Conservation (phyloP, 139 green algal species). For the Chlorella sp. region DNA sequence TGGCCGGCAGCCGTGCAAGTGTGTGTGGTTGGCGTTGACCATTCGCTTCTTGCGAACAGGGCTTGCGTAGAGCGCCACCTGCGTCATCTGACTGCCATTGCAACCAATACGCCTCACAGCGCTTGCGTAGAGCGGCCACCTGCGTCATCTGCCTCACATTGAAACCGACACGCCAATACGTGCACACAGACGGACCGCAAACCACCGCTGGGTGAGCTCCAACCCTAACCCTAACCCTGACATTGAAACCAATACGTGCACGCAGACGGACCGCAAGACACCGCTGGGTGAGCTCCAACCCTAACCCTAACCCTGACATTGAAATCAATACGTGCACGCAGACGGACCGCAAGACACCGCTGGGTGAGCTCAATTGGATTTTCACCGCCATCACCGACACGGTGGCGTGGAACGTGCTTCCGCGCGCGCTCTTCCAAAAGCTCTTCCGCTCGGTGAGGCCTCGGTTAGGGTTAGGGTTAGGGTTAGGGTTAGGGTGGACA, state of each 20-base stretch:
- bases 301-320: background rate
- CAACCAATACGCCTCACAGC: background rate
- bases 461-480: background rate
- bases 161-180: background rate
- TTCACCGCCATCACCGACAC: constrained; percentile 99
- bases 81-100: background rate
- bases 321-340: constrained; percentile 10
- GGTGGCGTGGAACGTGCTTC: constrained; percentile 97
- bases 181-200: constrained; percentile 83
- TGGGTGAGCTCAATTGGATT: constrained; percentile 99
- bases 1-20: background rate
- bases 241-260: background rate
- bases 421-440: constrained; percentile 90
- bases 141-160: background rate
- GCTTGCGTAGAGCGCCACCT: background rate
- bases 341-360: constrained; percentile 95
- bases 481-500: too few species aligned
- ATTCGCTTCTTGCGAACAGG: too few species aligned
- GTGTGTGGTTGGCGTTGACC: too few species aligned
- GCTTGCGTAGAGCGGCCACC: background rate
- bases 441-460: constrained; percentile 84
- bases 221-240: background rate
- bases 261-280: constrained; percentile 93
- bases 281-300: constrained; percentile 92
- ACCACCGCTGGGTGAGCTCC: constrained; percentile 76